Base-by-base conservation (phyloP, 805 yeast genomes). In the Cyberlindnera saturnus region DNA sequence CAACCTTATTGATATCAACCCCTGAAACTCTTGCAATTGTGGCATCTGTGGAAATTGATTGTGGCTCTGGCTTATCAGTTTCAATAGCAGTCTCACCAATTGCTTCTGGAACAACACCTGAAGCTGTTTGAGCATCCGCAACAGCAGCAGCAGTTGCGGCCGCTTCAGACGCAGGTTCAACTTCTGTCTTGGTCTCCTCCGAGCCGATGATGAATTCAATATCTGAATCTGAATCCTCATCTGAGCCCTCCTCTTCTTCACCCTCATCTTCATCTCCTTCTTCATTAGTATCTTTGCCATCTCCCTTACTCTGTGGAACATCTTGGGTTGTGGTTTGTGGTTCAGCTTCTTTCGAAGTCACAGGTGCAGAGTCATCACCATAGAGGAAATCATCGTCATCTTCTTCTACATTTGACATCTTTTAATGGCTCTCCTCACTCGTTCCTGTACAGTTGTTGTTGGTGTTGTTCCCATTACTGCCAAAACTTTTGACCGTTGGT, bases 161-260 rank as follows among this genome's bases (percentile, higher is more conserved):
- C 1, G 50, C 32, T 9, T 52, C 40, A 17, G 23, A 20, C 2
- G 51, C 41, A 9, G 55, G 41, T n/a, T 60, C 34, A 5, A 36
- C 18, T 2, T 19, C 40, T 2, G 56, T 38, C 15, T 49, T 55
- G 6, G 49, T 43, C 38, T 49, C 55, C 39, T 69, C 70, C 19
- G 62, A 60, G 35, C 82, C 82, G 39, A 90, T 84, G 38, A 90
- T 84, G 57, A 91, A 85, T 62, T 90, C 96, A 31, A 90, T 77
- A 47, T 76, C 83, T 26, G 62, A 55, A 33, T 71, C 79, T 11
- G 65, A 57, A 16, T 73, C 81, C 6, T 64, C 74, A 11, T 68
- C 75, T 6, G 65, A 70, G 7, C 65, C 73, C 4, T 67, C 75
- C 14, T 67, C 74, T 3, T 65, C 70, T 2, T 65, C 75, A 3